These are phyloP conservation scores for Symbiodinium pilosum DNA, from an alignment of 73 alveolate species.

Conservation along the genomic window DNA sequence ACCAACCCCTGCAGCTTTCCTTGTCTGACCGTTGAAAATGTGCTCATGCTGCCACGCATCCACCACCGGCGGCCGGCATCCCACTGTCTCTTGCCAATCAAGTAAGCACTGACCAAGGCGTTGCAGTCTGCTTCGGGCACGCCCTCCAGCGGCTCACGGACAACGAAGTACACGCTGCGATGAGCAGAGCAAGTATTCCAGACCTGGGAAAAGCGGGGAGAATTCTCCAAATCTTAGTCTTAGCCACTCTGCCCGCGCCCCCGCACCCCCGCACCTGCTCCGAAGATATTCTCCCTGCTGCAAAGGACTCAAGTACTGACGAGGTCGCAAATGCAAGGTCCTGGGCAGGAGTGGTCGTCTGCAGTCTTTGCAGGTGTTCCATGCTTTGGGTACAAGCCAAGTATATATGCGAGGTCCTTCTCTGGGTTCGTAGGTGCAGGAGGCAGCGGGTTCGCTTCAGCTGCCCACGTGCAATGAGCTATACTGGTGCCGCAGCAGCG, in stretches of 20 bases:
- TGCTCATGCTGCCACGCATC: neutral
- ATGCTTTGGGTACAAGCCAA: too few relatives aligned
- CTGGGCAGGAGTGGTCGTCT: too few relatives aligned
- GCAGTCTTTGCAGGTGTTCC: too few relatives aligned
- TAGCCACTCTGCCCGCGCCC: too few relatives aligned
- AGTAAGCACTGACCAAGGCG: constrained; percentile 28
- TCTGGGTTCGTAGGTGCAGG: constrained; percentile 57
- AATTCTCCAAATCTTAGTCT: too few relatives aligned
- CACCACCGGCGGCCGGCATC: constrained; percentile 38
- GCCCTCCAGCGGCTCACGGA: constrained; percentile 16
- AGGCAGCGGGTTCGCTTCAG: constrained; percentile 36
- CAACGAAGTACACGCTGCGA: constrained; percentile 35
- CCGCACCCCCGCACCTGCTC: neutral
- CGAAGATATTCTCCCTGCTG: neutral
- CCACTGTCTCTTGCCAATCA: constrained; percentile 25
- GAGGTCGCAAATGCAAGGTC: constrained; percentile 32
- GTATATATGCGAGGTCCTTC: too few relatives aligned
- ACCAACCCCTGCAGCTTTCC: too few relatives aligned
- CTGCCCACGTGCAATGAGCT: constrained; percentile 19
- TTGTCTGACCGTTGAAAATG: neutral
- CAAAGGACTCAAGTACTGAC: neutral
- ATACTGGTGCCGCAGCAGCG: constrained; percentile 43
- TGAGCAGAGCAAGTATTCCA: neutral
- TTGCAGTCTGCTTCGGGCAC: constrained; percentile 65
- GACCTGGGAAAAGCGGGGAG: constrained; percentile 15